Evolutionary conservation across 2,329 filamentous ascomycete genomes (phyloP), one percentile per base, ranked within the genome.

Genomic region (Aureobasidium sp.): DNA sequence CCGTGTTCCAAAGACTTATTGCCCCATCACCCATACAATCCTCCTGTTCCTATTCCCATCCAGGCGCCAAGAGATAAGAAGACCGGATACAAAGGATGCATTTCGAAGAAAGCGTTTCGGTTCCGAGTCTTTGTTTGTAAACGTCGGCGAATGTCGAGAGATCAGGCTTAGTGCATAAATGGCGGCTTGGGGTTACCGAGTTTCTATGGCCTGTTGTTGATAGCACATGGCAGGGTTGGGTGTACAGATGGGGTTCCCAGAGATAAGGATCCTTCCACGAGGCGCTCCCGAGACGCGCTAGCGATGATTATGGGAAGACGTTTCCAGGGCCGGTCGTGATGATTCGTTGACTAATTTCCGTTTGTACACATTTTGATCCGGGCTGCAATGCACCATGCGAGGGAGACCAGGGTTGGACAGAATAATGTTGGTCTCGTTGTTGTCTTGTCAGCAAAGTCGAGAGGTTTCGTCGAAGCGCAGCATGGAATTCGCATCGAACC

Each of bases 231-330:
- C 29, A 5, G 39, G 14, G 42, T 59, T 48, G 55, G 44, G 20
- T 59, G 44, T 59, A 36, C 42, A 37, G 42, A 17, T 29, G 55
- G 48, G 44, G 29, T 44, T 45, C 25, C 34, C 57, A 60, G 34
- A 60, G 57, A 60, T 60, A 60, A 60, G 57, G 57, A 60, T 49
- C n/a, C 57, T 27, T 60, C 36, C 34, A 49, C 34, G 57, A 60
- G 57, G 45, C 57, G 57, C 34, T 45, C 44, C 44, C 20, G 57
- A 31, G 44, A 25, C 34, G 44, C 44, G 57, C 45, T 41, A 60
- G 34, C 44, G 57, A 42, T 42, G 45, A 37, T 51, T 42, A 49
- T 49, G 41, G 22, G 25, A 51, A 60, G 57, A 45, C 57, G 57
- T 60, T 60, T 60, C 25, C 44, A 34, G 7, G 44, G 45, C 57